Evolutionary conservation across 805 yeast genomes (phyloP).

Genomic region (Hanseniaspora valbyensis): DNA sequence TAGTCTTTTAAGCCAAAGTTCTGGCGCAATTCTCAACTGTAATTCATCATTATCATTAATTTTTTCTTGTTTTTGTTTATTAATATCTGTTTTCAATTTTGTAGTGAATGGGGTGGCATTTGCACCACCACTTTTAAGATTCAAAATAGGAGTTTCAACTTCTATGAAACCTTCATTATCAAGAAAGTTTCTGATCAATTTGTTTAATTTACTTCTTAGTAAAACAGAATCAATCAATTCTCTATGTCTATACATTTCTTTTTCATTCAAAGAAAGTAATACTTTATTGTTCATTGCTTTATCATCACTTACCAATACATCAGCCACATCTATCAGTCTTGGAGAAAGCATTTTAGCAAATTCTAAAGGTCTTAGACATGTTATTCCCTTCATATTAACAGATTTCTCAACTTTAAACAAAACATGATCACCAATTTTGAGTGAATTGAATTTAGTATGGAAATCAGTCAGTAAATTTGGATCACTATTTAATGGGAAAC

Average conservation of each 20-base stretch:
- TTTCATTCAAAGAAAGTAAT: neutral
- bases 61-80: slow-evolving; percentile 17
- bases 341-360: neutral
- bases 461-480: neutral
- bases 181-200: slow-evolving; percentile 48
- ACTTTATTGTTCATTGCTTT: slow-evolving; percentile 5
- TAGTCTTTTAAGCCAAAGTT: slow-evolving; percentile 78
- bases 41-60: slow-evolving; percentile 31
- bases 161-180: slow-evolving; percentile 51
- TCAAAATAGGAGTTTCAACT: slow-evolving; percentile 79
- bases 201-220: slow-evolving; percentile 33
- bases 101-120: slow-evolving; percentile 81
- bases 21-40: slow-evolving; percentile 84
- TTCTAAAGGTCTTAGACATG: slow-evolving; percentile 2
- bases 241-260: slow-evolving; percentile 7
- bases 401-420: slow-evolving; percentile 1
- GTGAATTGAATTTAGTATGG: slow-evolving; percentile 1
- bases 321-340: neutral
- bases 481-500: neutral
- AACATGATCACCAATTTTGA: slow-evolving; percentile 12
- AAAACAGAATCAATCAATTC: neutral
- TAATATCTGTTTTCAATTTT: slow-evolving; percentile 27
- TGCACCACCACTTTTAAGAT: slow-evolving; percentile 74
- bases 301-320: neutral
- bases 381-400: neutral